Evolutionary conservation across 108 stramenopile genomes (phyloP).

Genomic region (Nitzschia sp.): DNA sequence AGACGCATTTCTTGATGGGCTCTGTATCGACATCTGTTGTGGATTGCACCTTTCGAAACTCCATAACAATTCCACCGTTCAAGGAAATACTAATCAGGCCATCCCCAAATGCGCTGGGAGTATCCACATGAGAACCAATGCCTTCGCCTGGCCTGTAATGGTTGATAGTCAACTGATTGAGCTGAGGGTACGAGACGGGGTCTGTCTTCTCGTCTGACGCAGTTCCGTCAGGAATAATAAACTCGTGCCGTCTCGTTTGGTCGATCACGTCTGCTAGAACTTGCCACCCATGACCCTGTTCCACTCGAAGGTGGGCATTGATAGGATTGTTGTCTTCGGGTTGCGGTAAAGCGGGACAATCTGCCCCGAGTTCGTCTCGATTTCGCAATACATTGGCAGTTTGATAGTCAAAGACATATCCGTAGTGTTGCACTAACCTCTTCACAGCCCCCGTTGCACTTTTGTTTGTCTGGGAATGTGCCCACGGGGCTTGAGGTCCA

Average conservation of each 20-base stretch:
- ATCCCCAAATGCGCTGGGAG: conserved; percentile 84
- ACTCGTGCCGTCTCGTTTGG: conserved; percentile 43
- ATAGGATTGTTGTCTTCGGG: conserved; percentile 16
- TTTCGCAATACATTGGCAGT: conserved; percentile 82
- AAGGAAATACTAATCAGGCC: conserved; percentile 79
- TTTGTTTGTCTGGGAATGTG: conserved; percentile 64
- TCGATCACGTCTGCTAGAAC: conserved; percentile 71
- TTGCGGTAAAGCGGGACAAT: conserved; percentile 62
- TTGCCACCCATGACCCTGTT: conserved; percentile 71
- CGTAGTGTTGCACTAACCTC: conserved; percentile 87
- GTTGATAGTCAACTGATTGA: conserved; percentile 89
- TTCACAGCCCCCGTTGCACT: conserved; percentile 62
- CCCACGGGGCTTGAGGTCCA: conserved; percentile 88
- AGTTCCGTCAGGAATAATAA: conserved; percentile 6
- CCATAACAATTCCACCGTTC: conserved; percentile 84
- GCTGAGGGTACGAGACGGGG: conserved; percentile 32
- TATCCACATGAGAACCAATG: conserved; percentile 90
- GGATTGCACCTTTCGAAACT: conserved; percentile 60
- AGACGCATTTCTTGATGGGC: conserved; percentile 58
- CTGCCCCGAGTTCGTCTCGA: conserved; percentile 13
- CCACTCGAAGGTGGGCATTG: conserved; percentile 36
- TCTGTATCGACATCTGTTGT: conserved; percentile 14
- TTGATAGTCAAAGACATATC: conserved; percentile 92
- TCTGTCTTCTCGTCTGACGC: conserved; percentile 1
- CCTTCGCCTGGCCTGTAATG: conserved; percentile 84